Evolutionary conservation across 768 basidiomycete species (phyloP), one percentile per base, ranked within the genome.

Genomic region (Lactifluus pinguis): DNA sequence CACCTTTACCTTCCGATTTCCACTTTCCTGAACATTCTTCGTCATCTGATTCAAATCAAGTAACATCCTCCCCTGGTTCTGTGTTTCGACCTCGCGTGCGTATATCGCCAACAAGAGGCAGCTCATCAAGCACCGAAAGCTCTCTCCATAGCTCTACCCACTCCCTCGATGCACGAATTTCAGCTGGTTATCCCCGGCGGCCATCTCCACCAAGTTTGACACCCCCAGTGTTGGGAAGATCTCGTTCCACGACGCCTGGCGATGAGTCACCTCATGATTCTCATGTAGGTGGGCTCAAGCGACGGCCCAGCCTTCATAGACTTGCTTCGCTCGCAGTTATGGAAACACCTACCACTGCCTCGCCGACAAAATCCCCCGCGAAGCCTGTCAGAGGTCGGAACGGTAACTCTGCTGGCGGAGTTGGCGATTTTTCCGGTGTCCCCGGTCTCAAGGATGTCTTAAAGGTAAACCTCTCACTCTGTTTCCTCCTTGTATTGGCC

Each of bases 391-490:
- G 81, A 49, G 77, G 78, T 51, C 74, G 80, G 50, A 81, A 78
- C 39, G 80, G 79, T 4, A 80, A 77, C 59, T 76, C 79, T 29
- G 74, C 75, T 1, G 77, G 78, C 55, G 68, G 72, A 65, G 67
- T 73, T 58, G 70, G 76, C 57, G 68, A 76, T 57, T 57, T 69
- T 69, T 65, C 76, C 41, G 74, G 75, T 29, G 72, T 83, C 0
- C 84, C 85, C 1, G 85, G 83, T 3, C 72, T 89, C 36, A 88
- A 84, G 68, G 87, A 90, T 67, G 84, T 86, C 17, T 71, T 89
- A 30, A 89, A 88, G 81, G 87, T 85, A 69, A 49, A 58, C 60
- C 10, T 50, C 36, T 21, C 32, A 45, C 51, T 38, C 30, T 41
- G 36, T 6, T 19, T 34, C 15, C 13, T 19, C n/a, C 61, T 36